Conservation (phyloP, 352 stramenopile species). For the Phytophthora idaei region DNA sequence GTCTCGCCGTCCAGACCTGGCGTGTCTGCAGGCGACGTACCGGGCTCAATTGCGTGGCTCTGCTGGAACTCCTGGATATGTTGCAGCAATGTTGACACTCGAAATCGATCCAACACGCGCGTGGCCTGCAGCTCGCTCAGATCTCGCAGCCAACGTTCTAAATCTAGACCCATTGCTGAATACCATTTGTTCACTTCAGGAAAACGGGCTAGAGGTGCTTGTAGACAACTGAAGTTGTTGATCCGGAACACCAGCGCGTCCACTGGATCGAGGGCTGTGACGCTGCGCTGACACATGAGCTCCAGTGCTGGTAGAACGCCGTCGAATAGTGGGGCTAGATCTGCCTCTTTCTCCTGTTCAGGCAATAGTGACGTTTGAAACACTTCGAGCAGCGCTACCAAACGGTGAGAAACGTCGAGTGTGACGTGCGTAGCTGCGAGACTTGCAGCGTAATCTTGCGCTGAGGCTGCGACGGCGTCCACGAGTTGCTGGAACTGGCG, state of each 20-base stretch:
- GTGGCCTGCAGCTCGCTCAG: constrained; percentile 56
- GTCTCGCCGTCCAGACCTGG: constrained; percentile 51
- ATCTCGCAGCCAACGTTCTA: constrained; percentile 43
- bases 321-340: constrained; percentile 63
- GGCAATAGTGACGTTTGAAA: constrained; percentile 64
- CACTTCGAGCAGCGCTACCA: constrained; percentile 63
- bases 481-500: constrained; percentile 62
- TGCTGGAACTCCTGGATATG: constrained; percentile 51
- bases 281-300: constrained; percentile 56
- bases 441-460: constrained; percentile 66
- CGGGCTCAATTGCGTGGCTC: constrained; percentile 17
- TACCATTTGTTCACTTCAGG: constrained; percentile 50
- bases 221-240: constrained; percentile 78
- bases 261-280: constrained; percentile 39
- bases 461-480: constrained; percentile 45
- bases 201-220: constrained; percentile 50
- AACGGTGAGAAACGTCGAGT: constrained; percentile 61
- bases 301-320: constrained; percentile 50
- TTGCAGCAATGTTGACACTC: constrained; percentile 43
- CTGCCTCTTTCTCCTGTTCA: constrained; percentile 52
- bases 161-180: constrained; percentile 33
- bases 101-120: constrained; percentile 52
- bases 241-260: constrained; percentile 72
- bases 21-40: constrained; percentile 15
- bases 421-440: constrained; percentile 60